These are phyloP conservation scores for Aspergillus sergii DNA, from an alignment of 2,329 filamentous ascomycete species.

Conservation along the genomic window DNA sequence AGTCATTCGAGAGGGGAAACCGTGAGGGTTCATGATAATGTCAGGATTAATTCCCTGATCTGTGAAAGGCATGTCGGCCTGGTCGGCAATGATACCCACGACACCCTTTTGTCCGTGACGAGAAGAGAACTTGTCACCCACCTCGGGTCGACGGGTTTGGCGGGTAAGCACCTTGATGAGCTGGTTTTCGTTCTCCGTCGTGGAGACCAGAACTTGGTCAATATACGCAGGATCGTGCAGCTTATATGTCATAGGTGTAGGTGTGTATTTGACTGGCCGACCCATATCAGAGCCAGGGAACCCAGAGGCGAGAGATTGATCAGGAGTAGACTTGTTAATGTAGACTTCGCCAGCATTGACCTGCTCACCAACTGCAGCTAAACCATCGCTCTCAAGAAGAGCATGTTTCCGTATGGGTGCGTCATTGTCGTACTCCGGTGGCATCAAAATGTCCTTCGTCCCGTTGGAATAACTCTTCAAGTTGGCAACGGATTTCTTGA, in stretches of 20 bases:
- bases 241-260: constrained; percentile 67
- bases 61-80: constrained; percentile 95
- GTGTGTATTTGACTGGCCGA: constrained; percentile 37
- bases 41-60: constrained; percentile 90
- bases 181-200: constrained; percentile 81
- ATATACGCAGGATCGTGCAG: constrained; percentile 84
- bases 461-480: constrained; percentile 89
- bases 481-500: constrained; percentile 87
- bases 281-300: constrained; percentile 64
- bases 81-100: constrained; percentile 92
- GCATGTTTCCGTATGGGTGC: constrained; percentile 68
- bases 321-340: constrained; percentile 84
- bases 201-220: constrained; percentile 93
- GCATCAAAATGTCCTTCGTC: constrained; percentile 59
- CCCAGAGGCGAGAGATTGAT: constrained; percentile 73
- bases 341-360: constrained; percentile 80
- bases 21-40: constrained; percentile 99
- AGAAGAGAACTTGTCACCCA: constrained; percentile 98
- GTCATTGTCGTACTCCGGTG: constrained; percentile 66
- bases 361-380: constrained; percentile 82
- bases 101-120: constrained; percentile 98
- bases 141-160: constrained; percentile 91
- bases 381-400: constrained; percentile 79
- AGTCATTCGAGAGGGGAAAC: constrained; percentile 99
- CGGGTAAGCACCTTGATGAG: constrained; percentile 93